A percentile compares a stretch with the other conserved stretches of the same genome.
Conservation (phyloP, 2,329 filamentous ascomycete genomes). For the Xylariales sp. region DNA sequence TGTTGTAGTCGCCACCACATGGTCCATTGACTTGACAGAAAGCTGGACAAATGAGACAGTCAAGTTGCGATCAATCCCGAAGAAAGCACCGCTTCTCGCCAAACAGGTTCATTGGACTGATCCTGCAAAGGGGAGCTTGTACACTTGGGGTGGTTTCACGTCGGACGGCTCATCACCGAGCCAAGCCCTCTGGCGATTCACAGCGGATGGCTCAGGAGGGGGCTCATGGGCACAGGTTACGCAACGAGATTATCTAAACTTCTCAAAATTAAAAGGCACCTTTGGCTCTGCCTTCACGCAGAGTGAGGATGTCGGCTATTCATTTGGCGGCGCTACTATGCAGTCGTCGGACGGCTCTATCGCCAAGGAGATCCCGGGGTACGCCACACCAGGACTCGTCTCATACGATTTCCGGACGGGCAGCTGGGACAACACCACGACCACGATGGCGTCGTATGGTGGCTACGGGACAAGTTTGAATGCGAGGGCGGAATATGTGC, state of each 20-base stretch:
- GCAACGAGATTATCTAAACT: constrained; percentile 48
- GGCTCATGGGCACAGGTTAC: constrained; percentile 49
- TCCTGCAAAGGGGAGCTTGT: constrained; percentile 46
- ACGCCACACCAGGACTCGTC: constrained; percentile 48
- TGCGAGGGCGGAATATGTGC: constrained; percentile 49
- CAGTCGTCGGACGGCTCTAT: constrained; percentile 44
- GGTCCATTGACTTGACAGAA: constrained; percentile 50
- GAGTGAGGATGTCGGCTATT: constrained; percentile 47
- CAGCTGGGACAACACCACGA: constrained; percentile 49
- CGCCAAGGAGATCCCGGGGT: constrained; percentile 41
- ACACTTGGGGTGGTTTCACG: constrained; percentile 52
- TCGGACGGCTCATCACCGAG: constrained; percentile 40
- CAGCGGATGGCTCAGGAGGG: constrained; percentile 48
- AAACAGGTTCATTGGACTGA: constrained; percentile 52
- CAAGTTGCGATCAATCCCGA: constrained; percentile 46
- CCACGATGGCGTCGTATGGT: constrained; percentile 44
- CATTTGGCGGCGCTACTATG: constrained; percentile 48
- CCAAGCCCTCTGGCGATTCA: constrained; percentile 51
- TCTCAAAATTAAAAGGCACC: constrained; percentile 52
- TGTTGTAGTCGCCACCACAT: constrained; percentile 49
- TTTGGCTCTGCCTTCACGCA: constrained; percentile 47
- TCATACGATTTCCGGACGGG: constrained; percentile 50
- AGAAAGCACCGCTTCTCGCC: constrained; percentile 48
- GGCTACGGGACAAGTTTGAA: constrained; percentile 47
- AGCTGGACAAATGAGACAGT: constrained; percentile 53